Conservation (phyloP, 225 moss, liverwort and hornwort species). For the Bryum argenteum region DNA sequence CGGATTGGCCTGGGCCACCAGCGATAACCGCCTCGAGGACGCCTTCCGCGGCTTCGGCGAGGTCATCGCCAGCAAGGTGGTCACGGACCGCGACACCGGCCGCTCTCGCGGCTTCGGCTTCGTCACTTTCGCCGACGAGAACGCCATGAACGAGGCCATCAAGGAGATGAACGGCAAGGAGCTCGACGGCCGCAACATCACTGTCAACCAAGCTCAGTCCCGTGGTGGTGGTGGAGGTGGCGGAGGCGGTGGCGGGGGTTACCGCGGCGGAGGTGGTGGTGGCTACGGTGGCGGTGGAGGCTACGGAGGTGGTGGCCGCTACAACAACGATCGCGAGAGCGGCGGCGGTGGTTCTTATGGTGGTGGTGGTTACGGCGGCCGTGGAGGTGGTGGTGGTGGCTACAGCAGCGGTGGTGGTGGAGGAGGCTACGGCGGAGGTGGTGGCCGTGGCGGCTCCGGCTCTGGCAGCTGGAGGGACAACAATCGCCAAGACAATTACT, state of each 20-base stretch:
- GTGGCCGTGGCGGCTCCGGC: constrained; percentile 26
- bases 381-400: constrained; percentile 22
- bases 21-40: constrained; percentile 52
- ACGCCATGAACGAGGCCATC: constrained; percentile 73
- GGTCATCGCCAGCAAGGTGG: constrained; percentile 72
- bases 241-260: constrained; percentile 21
- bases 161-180: constrained; percentile 85
- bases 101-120: constrained; percentile 84
- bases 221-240: constrained; percentile 56
- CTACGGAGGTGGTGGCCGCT: constrained; percentile 9
- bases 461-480: constrained; percentile 38
- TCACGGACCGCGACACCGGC: constrained; percentile 74
- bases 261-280: constrained; percentile 5
- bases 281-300: constrained; percentile 23
- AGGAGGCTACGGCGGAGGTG: background rate
- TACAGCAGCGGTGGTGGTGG: constrained; percentile 14
- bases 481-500: constrained; percentile 33
- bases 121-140: constrained; percentile 74
- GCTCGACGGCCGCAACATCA: constrained; percentile 76
- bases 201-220: constrained; percentile 88
- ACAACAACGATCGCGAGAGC: constrained; percentile 3
- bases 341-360: constrained; percentile 16
- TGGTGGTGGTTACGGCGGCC: constrained; percentile 22
- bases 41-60: constrained; percentile 70
- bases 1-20: constrained; percentile 86